Base-by-base conservation (phyloP, 352 stramenopile genomes). In the Phytophthora fragariae region DNA sequence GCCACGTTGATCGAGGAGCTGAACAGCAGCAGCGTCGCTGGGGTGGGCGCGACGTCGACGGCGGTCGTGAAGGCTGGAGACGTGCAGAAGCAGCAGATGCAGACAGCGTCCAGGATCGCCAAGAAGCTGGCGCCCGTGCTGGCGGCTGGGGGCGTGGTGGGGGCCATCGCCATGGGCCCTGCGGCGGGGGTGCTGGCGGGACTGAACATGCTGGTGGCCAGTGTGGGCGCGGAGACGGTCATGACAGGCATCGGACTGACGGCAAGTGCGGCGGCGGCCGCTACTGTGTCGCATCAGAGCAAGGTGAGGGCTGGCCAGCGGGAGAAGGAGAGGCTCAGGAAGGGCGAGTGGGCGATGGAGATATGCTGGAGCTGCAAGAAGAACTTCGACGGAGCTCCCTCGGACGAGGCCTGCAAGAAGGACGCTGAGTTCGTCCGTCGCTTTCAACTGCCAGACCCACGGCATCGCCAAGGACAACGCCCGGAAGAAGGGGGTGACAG, bases 281-380 rank as follows among this genome's bases (percentile, higher is more conserved):
- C 83, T 0, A 90, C 83, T 7, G 83, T 83, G 2, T 80, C 85
- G 6, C 81, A 82, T 35, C 80, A 89, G 54, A 80, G 73, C 27
- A 89, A 88, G 61, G 44, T 86, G 44, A 83, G 80, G 33, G 77
- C 81, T 4, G 71, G 73, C 0, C 75, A 83, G 57, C 66, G 75
- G 1, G 68, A 62, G 19, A 72, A 82, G 11, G 83, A 92, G 55
- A 57, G 76, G 47, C 44, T 89, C 39, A 73, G 83, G 47, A 83
- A 79, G 5, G 83, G 82, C 1, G 80, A 83, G 39, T 92, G 85
- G 85, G 85, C 85, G 3, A 92, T 89, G 77, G 69, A 89, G 58
- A 88, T 92, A 33, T 92, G 85, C 72, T 91, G 85, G 83, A 77
- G 83, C 24, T 86, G 82, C 71, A 90, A 89, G 61, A 79, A 85